Conservation (phyloP, 768 basidiomycete genomes). For the Amanita fuliginea region DNA sequence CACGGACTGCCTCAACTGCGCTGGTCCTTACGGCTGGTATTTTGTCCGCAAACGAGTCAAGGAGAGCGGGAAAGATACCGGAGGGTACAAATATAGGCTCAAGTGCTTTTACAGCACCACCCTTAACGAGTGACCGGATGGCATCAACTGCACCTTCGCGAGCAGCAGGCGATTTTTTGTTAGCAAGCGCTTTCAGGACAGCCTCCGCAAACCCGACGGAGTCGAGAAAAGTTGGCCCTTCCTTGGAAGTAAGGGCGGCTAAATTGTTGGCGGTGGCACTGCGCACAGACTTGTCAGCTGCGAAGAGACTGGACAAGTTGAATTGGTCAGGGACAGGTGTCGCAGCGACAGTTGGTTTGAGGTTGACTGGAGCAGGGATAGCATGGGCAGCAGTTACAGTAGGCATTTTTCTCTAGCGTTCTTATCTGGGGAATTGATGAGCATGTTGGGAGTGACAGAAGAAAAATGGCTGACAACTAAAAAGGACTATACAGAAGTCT, state of each 20-base stretch:
- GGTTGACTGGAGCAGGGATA: conserved; percentile 50
- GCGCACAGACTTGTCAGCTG: conserved; percentile 76
- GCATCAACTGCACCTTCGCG: conserved; percentile 82
- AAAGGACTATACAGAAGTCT: not conserved
- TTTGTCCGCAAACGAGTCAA: conserved; percentile 94
- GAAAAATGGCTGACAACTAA: not conserved
- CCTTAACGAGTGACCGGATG: conserved; percentile 51
- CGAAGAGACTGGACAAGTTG: conserved; percentile 70
- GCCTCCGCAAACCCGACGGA: conserved; percentile 63
- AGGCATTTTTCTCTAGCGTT: conserved; percentile 50
- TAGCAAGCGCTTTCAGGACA: conserved; percentile 72
- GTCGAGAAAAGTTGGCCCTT: conserved; percentile 69
- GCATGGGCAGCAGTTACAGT: conserved; percentile 59
- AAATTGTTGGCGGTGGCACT: conserved; percentile 59
- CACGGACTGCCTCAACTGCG: conserved; percentile 73
- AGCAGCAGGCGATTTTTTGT: conserved; percentile 91
- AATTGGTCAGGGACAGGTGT: conserved; percentile 49
- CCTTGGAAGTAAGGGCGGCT: conserved; percentile 69
- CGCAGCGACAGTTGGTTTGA: conserved; percentile 57
- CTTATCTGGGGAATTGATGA: conserved; percentile 26
- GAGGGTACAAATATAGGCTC: conserved; percentile 85
- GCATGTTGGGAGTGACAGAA: not conserved
- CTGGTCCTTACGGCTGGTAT: conserved; percentile 78
- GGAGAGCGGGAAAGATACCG: conserved; percentile 75
- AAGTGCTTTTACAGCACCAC: conserved; percentile 69